These are phyloP conservation scores for Fusarium pilosicola DNA, from an alignment of 2,329 filamentous ascomycete species.

Conservation along the genomic window DNA sequence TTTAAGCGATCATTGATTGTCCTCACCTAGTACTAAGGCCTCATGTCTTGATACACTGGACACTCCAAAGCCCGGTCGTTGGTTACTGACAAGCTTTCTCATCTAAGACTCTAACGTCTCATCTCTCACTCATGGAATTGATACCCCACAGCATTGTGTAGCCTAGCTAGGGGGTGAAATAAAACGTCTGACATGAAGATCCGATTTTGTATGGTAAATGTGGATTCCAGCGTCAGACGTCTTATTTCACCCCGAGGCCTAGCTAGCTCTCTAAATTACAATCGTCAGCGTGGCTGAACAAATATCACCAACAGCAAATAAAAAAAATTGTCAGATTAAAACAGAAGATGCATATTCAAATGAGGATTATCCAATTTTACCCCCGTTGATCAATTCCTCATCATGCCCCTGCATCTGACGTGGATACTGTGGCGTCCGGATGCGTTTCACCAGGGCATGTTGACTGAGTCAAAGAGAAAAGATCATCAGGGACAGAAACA, in stretches of 20 bases:
- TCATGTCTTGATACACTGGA: background rate
- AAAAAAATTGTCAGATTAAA: constrained; percentile 2
- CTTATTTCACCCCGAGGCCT: too few relatives aligned
- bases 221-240: too few relatives aligned
- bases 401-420: constrained; percentile 39
- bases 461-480: constrained; percentile 10
- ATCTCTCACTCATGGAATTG: constrained; percentile 12
- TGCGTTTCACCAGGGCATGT: constrained; percentile 37
- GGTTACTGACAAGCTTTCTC: constrained; percentile 17
- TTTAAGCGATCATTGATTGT: background rate
- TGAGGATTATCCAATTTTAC: constrained; percentile 12
- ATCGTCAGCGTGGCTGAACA: constrained; percentile 15
- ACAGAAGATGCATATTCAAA: constrained; percentile 1
- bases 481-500: constrained; percentile 43
- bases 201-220: too few relatives aligned
- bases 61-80: background rate
- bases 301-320: constrained; percentile 16
- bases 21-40: background rate
- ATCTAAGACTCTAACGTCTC: constrained; percentile 8
- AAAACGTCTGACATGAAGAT: too few relatives aligned
- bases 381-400: constrained; percentile 19
- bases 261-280: constrained; percentile 25
- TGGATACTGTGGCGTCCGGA: constrained; percentile 40
- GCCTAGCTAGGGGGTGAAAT: background rate
- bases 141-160: constrained; percentile 14